A percentile compares a stretch with the other conserved stretches of the same genome.
Conservation (phyloP, 2,329 filamentous ascomycete species). For the Fusarium sp. region DNA sequence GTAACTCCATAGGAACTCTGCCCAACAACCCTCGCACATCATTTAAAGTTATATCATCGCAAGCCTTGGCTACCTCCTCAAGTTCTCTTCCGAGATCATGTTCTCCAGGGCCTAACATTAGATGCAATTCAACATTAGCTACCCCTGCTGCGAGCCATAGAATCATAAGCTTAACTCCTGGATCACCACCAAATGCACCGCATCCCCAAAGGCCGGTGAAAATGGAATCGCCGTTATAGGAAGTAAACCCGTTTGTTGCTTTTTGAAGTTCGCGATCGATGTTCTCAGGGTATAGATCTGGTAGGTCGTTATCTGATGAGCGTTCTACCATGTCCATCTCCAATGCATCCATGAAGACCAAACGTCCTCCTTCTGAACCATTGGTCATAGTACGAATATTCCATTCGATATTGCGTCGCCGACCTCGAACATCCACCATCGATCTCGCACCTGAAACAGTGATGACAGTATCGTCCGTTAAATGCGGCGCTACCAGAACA, state of each 20-base stretch:
- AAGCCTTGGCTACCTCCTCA: constrained; percentile 6
- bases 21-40: not conserved
- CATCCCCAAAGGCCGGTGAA: constrained; percentile 51
- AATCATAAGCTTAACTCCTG: constrained; percentile 47
- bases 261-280: constrained; percentile 49
- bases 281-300: constrained; percentile 44
- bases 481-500: constrained; percentile 49
- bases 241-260: constrained; percentile 45
- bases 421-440: constrained; percentile 46
- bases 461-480: constrained; percentile 44
- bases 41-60: constrained; percentile 1
- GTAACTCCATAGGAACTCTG: constrained; percentile 6
- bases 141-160: constrained; percentile 49
- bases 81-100: constrained; percentile 31
- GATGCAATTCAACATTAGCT: constrained; percentile 34
- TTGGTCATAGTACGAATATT: not conserved
- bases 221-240: constrained; percentile 30
- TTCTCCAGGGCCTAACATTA: constrained; percentile 33
- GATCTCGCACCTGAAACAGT: constrained; percentile 45
- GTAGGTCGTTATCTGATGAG: constrained; percentile 16
- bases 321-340: constrained; percentile 48
- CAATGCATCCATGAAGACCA: constrained; percentile 53
- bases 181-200: constrained; percentile 51
- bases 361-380: constrained; percentile 37
- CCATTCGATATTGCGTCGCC: constrained; percentile 47